Conservation (phyloP, 805 yeast species). For the Nakazawaea wyomingensis region DNA sequence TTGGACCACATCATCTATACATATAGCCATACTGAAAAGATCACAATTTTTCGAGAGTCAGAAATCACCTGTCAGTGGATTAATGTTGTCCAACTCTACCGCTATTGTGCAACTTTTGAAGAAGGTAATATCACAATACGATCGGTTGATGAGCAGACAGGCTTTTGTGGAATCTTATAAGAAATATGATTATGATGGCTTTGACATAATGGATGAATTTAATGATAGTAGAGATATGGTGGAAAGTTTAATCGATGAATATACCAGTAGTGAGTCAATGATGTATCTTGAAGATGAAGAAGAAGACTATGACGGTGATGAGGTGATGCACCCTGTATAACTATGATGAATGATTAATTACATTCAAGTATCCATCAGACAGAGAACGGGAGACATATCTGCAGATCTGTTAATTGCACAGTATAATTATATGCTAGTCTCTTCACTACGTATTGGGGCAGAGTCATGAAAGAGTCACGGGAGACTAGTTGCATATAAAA, state of each 20-base stretch:
- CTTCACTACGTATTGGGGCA: too few relatives aligned
- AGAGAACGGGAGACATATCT: too few relatives aligned
- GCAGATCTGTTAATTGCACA: too few relatives aligned
- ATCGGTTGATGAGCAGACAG: slow-evolving; percentile 66
- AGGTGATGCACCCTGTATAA: slow-evolving; percentile 12
- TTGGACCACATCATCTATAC: slow-evolving; percentile 77
- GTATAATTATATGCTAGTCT: too few relatives aligned
- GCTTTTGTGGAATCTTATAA: slow-evolving; percentile 83
- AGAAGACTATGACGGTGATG: slow-evolving; percentile 20
- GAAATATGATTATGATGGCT: slow-evolving; percentile 38
- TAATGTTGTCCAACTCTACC: slow-evolving; percentile 80
- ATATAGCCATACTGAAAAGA: slow-evolving; percentile 68
- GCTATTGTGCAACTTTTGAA: slow-evolving; percentile 63
- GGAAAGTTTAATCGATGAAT: slow-evolving; percentile 41
- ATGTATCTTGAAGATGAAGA: slow-evolving; percentile 44
- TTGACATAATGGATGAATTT: slow-evolving; percentile 43
- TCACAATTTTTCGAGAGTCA: slow-evolving; percentile 47
- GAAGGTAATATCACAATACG: slow-evolving; percentile 71
- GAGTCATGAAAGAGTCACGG: too few relatives aligned
- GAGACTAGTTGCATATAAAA: too few relatives aligned
- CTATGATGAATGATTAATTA: neutral
- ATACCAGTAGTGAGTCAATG: slow-evolving; percentile 34
- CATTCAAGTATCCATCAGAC: too few relatives aligned
- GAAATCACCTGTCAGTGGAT: slow-evolving; percentile 56
- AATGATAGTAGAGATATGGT: slow-evolving; percentile 45